These are phyloP conservation scores for Ceriops decandra DNA, from an alignment of 345 rosid species.

Conservation along the genomic window DNA sequence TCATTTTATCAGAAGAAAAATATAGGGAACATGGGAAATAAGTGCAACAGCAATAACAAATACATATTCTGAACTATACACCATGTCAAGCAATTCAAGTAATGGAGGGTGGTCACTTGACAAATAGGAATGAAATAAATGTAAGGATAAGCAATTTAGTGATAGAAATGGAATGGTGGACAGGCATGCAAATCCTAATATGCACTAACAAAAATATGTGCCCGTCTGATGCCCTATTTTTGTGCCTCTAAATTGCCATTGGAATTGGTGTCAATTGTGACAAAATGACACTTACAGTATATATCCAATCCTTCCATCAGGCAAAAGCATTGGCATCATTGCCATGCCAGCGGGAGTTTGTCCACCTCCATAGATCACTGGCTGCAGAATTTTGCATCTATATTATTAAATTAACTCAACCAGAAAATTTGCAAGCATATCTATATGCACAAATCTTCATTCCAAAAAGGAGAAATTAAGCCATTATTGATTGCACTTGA, in stretches of 20 bases:
- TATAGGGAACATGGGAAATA: too few relatives aligned
- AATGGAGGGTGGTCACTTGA: neutral
- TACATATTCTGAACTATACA: too few relatives aligned
- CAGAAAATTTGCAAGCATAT: neutral
- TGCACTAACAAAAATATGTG: too few relatives aligned
- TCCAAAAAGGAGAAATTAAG: too few relatives aligned
- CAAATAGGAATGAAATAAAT: neutral
- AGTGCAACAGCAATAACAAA: too few relatives aligned
- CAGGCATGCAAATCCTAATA: too few relatives aligned
- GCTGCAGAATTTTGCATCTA: constrained; percentile 43
- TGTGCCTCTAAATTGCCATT: too few relatives aligned
- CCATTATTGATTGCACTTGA: too few relatives aligned
- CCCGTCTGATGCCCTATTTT: too few relatives aligned
- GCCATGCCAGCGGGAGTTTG: constrained; percentile 81
- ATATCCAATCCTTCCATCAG: constrained; percentile 95
- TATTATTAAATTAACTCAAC: neutral
- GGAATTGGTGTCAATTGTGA: too few relatives aligned
- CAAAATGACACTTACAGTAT: constrained; percentile 61
- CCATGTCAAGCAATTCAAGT: neutral
- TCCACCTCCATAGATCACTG: constrained; percentile 77
- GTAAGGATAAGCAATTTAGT: too few relatives aligned
- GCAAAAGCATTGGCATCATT: constrained; percentile 97
- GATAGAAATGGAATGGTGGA: too few relatives aligned
- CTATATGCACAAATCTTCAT: neutral
- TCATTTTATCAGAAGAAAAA: neutral